Evolutionary conservation across 768 basidiomycete genomes (phyloP), one percentile per base, ranked within the genome.

Genomic region (Suillus luteus): DNA sequence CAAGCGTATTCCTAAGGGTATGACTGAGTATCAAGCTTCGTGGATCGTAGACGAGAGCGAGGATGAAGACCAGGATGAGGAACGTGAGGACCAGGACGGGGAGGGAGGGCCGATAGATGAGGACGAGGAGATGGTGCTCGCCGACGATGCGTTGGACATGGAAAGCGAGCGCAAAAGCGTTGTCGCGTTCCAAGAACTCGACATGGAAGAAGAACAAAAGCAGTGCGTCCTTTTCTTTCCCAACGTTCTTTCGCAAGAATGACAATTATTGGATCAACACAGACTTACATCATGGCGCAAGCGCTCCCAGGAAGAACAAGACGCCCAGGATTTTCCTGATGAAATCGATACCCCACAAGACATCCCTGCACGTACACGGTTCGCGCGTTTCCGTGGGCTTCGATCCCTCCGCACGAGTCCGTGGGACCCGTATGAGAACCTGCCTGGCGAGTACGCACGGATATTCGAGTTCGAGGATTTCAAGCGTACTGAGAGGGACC

Each of bases 391-490:
- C 74, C 88, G 96, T 63, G 96, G 96, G 9, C 75, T 99, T 77
- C 87, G 88, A 55, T 95, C 92, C 15, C 93, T 99, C 83, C 71
- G 96, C 43, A 99, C 96, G 7, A 95, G 93, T 72, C 93, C 93
- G 43, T 99, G 96, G 97, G 97, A 99, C 74, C 89, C 96, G 9
- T 98, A 91, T 69, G 96, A 99, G 77, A 96, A 96, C 71, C 81
- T 99, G 12, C 96, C 96, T 14, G 78, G 89, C 58, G 95, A 99
- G 73, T 99, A 99, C 71, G 94, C 91, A 2, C 85, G 91, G 48
- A 96, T 98, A 69, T 99, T 99, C 78, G 93, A 95, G 74, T 97
- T 99, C 71, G 95, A 98, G 76, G 93, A 96, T 69, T 97, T 91
- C 79, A 92, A 88, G 73, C 85, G 90, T 22, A 97, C 95, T 6